A percentile compares a stretch with the other conserved stretches of the same genome.
Conservation (phyloP, 1,284 basidiomycete species). For the Schizophyllum commune region DNA sequence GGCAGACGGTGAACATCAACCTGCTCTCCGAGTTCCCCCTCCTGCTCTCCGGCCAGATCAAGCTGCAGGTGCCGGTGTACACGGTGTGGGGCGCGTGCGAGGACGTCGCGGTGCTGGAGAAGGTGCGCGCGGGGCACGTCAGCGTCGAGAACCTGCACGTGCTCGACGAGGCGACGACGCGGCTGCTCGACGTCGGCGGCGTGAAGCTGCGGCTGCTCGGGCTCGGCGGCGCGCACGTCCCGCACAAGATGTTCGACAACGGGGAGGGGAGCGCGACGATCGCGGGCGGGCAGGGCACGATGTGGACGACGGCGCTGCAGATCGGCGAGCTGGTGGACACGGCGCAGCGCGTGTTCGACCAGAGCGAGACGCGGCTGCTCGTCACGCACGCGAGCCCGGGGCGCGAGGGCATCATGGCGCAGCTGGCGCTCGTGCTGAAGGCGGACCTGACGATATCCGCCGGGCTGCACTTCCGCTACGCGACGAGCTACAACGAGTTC, state of each 20-base stretch:
- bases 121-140: slow-evolving; percentile 81
- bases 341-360: slow-evolving; percentile 90
- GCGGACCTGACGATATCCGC: slow-evolving; percentile 94
- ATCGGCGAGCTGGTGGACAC: slow-evolving; percentile 98
- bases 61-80: slow-evolving; percentile 87
- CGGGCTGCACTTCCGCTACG: slow-evolving; percentile 96
- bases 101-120: slow-evolving; percentile 89
- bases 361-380: slow-evolving; percentile 88
- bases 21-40: slow-evolving; percentile 92
- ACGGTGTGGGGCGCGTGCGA: slow-evolving; percentile 98
- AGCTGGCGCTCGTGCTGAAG: slow-evolving; percentile 86
- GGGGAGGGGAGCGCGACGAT: slow-evolving; percentile 93
- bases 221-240: slow-evolving; percentile 91
- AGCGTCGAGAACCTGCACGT: slow-evolving; percentile 83
- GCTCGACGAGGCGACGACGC: slow-evolving; percentile 91
- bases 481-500: slow-evolving; percentile 95
- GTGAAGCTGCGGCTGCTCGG: slow-evolving; percentile 91
- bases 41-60: slow-evolving; percentile 82
- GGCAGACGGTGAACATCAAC: slow-evolving; percentile 60
- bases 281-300: slow-evolving; percentile 94
- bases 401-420: slow-evolving; percentile 87
- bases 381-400: slow-evolving; percentile 92
- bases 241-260: slow-evolving; percentile 97
- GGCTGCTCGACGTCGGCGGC: slow-evolving; percentile 86
- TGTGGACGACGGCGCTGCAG: slow-evolving; percentile 98